Percentiles rank a stretch among this genome's conserved stretches.
These are phyloP conservation scores for Hydnomerulius pinastri DNA, from an alignment of 768 basidiomycete genomes.

Conservation along the genomic window DNA sequence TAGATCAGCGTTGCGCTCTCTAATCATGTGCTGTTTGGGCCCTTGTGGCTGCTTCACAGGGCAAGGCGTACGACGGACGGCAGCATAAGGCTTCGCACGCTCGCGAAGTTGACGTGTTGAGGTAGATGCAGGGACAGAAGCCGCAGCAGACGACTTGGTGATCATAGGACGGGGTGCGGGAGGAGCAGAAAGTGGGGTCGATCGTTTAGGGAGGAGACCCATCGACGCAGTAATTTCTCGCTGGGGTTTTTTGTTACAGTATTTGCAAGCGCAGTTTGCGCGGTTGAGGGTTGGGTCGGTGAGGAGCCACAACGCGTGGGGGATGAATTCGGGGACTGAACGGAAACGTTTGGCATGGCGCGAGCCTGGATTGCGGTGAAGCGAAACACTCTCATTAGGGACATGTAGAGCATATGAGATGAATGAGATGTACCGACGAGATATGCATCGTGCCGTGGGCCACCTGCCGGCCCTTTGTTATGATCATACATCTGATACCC, in stretches of 20 bases:
- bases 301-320: constrained; percentile 81
- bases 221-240: constrained; percentile 67
- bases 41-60: constrained; percentile 34
- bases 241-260: constrained; percentile 71
- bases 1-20: constrained; percentile 66
- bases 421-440: constrained; percentile 56
- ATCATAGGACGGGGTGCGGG: constrained; percentile 20
- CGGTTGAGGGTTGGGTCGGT: constrained; percentile 49
- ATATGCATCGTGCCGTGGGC: constrained; percentile 75
- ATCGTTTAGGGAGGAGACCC: constrained; percentile 41
- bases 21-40: constrained; percentile 52
- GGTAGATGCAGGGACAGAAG: constrained; percentile 20
- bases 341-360: constrained; percentile 57
- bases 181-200: constrained; percentile 33
- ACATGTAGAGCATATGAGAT: not conserved
- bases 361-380: constrained; percentile 37
- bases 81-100: constrained; percentile 40
- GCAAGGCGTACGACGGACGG: constrained; percentile 40
- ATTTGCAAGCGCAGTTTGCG: constrained; percentile 70
- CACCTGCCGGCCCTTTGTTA: constrained; percentile 56
- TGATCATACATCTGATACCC: constrained; percentile 77
- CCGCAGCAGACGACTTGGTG: constrained; percentile 10
- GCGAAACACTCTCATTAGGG: not conserved
- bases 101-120: constrained; percentile 18
- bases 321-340: constrained; percentile 82